These are phyloP conservation scores for Darksidea phi DNA, from an alignment of 495 filamentous ascomycete species.

Conservation along the genomic window DNA sequence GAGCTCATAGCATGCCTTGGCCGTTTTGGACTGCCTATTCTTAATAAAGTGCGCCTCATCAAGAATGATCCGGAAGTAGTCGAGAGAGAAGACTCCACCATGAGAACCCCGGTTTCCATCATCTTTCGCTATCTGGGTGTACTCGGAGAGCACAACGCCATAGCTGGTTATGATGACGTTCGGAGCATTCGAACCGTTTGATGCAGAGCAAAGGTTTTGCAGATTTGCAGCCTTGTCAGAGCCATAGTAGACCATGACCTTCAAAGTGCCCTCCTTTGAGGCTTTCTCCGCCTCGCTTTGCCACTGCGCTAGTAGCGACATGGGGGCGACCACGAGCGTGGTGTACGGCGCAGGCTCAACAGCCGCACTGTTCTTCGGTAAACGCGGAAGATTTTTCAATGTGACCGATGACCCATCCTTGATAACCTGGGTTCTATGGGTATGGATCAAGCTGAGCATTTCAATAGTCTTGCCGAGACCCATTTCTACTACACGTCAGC, in stretches of 20 bases:
- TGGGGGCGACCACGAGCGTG: slow-evolving; percentile 91
- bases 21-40: slow-evolving; percentile 79
- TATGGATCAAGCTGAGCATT: slow-evolving; percentile 91
- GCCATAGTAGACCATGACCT: slow-evolving; percentile 87
- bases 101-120: slow-evolving; percentile 57
- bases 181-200: slow-evolving; percentile 72
- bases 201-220: slow-evolving; percentile 69
- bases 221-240: slow-evolving; percentile 75
- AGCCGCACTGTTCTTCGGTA: slow-evolving; percentile 54
- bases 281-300: slow-evolving; percentile 90
- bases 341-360: slow-evolving; percentile 77
- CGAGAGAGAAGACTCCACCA: slow-evolving; percentile 81
- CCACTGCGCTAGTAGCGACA: slow-evolving; percentile 93
- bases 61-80: slow-evolving; percentile 91
- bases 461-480: slow-evolving; percentile 94
- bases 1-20: slow-evolving; percentile 88
- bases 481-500: slow-evolving; percentile 47
- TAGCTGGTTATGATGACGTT: slow-evolving; percentile 96
- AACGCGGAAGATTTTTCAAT: slow-evolving; percentile 57
- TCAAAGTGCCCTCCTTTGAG: slow-evolving; percentile 76
- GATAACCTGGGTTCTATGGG: slow-evolving; percentile 63
- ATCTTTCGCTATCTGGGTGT: slow-evolving; percentile 61
- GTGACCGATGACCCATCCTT: slow-evolving; percentile 41
- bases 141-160: slow-evolving; percentile 87
- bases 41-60: slow-evolving; percentile 96